Conservation (phyloP, 1,284 basidiomycete genomes). For the Ceratobasidium sp. region DNA sequence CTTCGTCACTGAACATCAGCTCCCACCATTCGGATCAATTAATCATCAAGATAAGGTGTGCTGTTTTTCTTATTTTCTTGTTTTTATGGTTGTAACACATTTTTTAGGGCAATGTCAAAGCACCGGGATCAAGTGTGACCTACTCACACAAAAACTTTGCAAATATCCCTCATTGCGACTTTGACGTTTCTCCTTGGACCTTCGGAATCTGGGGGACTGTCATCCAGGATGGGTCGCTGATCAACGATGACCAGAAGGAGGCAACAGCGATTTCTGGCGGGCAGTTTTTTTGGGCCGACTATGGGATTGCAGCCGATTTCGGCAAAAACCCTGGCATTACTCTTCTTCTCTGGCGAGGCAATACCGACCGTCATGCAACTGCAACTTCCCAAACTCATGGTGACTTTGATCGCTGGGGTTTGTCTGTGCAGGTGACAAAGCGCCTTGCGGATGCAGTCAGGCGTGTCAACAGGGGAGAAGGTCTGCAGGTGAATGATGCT, state of each 20-base stretch:
- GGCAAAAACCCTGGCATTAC: background rate
- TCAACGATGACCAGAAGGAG: background rate
- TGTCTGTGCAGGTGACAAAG: conserved; percentile 4
- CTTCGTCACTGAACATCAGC: background rate
- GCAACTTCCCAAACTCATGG: background rate
- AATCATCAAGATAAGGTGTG: background rate
- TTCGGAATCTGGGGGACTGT: background rate
- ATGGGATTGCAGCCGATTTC: conserved; percentile 9
- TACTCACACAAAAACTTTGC: background rate
- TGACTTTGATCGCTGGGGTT: conserved; percentile 1
- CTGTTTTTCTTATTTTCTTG: background rate
- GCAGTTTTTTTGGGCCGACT: conserved; percentile 9
- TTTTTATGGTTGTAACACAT: background rate
- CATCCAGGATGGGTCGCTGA: background rate
- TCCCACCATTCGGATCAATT: background rate
- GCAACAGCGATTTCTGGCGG: background rate
- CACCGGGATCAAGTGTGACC: background rate
- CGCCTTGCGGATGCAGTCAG: background rate
- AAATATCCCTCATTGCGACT: background rate
- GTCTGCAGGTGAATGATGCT: too few relatives aligned
- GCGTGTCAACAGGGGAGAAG: too few relatives aligned
- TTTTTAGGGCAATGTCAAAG: background rate
- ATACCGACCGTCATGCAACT: background rate
- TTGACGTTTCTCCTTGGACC: background rate
- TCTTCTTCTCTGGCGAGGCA: background rate